These are phyloP conservation scores for Apostasia shenzhenica DNA, from an alignment of 106 monocot species.

Conservation along the genomic window DNA sequence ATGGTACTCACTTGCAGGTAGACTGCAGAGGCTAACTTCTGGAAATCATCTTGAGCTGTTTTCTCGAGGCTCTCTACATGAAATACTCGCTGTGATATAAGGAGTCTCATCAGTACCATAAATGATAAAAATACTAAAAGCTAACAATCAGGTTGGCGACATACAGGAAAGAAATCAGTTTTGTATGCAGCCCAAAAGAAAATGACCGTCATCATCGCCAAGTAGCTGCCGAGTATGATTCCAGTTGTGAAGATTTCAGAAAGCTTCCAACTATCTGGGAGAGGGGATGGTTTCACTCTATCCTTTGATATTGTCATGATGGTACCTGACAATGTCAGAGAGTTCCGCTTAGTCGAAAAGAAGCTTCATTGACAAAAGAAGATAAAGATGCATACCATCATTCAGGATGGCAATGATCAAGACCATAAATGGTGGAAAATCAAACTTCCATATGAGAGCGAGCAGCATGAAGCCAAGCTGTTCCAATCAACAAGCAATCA, in stretches of 20 bases:
- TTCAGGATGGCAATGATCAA: conserved; percentile 94
- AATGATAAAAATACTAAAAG: no score
- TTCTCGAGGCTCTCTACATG: conserved; percentile 63
- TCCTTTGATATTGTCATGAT: conserved; percentile 98
- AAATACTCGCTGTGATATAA: conserved; percentile 33
- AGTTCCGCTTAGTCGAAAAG: not conserved
- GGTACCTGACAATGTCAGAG: conserved; percentile 35
- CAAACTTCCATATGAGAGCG: conserved; percentile 83
- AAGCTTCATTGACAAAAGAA: not conserved
- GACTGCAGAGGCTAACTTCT: conserved; percentile 65
- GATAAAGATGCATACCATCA: conserved; percentile 43
- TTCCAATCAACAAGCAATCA: not conserved
- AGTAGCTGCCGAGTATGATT: conserved; percentile 68
- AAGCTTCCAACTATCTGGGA: conserved; percentile 92
- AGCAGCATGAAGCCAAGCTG: conserved; percentile 92
- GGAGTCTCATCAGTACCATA: not conserved
- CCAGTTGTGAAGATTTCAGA: conserved; percentile 90
- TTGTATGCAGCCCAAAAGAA: conserved; percentile 96
- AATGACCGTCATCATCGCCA: conserved; percentile 96
- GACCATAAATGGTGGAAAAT: conserved; percentile 97
- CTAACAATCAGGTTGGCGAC: not conserved
- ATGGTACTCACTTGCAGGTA: conserved; percentile 72
- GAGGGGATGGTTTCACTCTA: conserved; percentile 89
- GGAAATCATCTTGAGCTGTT: conserved; percentile 68
- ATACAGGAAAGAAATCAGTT: conserved; percentile 88